Base-by-base conservation (phyloP, 192 early-diverging fungal species). In the Backusella tuberculispora region DNA sequence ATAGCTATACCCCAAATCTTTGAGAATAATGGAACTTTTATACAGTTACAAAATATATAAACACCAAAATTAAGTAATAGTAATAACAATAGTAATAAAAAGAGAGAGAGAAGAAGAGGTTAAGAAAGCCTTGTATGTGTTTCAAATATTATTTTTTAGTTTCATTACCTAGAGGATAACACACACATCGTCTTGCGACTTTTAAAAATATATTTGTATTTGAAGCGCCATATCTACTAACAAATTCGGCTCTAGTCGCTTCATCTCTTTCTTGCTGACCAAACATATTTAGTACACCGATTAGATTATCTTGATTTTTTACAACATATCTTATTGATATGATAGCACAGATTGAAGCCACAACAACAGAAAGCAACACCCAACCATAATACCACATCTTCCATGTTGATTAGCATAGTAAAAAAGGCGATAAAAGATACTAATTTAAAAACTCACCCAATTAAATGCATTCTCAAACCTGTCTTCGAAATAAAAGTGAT, bases 401-500 rank as follows among this genome's bases (percentile, higher is more conserved):
- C 26, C 5, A 60, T 60, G 19, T 8, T 26, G 26, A 60, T 60
- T 26, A 60, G 53, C 21, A 60, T 9, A 24, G 21, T 60, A 26
- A 60, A 60, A 60, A 60, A 24, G n/a, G n/a, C 2, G 29, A 34
- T 0, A 24, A 3, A 13, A 60, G 21, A 60, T 26, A 26, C 53
- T 29, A 60, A 60, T 12, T 60, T 3, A 8, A 24, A 60, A 60
- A 60, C 53, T 60, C 53, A 60, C 53, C 53, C 53, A 60, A 60
- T 60, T 26, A 60, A 60, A 60, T 13, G 24, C 0, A 60, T 60
- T 60, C 2, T 60, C 53, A 26, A 60, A 19, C 24, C 53, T 60
- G 53, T 60, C 53, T 60, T 60, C 53, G 53, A 60, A 60, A 60
- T 60, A 60, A 60, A 24, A 60, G 26, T 60, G 53, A 60, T 60